phyloP scores from a whole-genome alignment of 306 rosid species.

The Citrullus amarus region DNA sequence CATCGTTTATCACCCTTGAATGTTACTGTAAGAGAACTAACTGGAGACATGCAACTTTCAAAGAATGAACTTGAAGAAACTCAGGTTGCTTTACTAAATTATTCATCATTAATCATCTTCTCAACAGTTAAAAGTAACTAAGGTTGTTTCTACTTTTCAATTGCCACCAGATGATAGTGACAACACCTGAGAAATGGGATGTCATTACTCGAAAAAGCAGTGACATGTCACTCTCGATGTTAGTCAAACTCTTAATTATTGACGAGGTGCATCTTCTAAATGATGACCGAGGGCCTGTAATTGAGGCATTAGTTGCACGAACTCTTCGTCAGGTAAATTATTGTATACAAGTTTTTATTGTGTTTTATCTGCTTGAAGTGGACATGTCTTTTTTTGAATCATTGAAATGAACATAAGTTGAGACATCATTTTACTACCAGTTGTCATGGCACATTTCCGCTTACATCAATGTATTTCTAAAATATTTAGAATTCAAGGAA shows the following conservation, averaged over 20 bases:
- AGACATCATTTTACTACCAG: background rate
- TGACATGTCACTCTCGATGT: constrained; percentile 91
- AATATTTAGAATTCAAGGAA: background rate
- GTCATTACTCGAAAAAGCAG: constrained; percentile 99
- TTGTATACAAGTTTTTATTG: constrained; percentile 4
- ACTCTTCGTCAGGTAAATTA: constrained; percentile 76
- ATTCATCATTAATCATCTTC: constrained; percentile 11
- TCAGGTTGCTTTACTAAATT: constrained; percentile 48
- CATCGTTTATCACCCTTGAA: constrained; percentile 90
- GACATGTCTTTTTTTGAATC: background rate
- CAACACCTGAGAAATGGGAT: constrained; percentile 99
- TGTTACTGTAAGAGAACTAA: constrained; percentile 82
- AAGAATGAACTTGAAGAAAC: constrained; percentile 91
- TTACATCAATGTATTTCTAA: background rate
- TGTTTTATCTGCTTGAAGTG: background rate
- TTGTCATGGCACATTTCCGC: background rate
- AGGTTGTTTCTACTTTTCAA: constrained; percentile 1
- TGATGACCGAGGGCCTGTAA: constrained; percentile 98
- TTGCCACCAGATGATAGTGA: constrained; percentile 83
- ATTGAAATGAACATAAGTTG: background rate
- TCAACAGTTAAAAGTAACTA: constrained; percentile 9
- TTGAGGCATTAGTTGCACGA: constrained; percentile 95
- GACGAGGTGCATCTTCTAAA: constrained; percentile 96
- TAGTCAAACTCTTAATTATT: constrained; percentile 88
- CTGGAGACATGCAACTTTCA: constrained; percentile 97